Evolutionary conservation across 495 filamentous ascomycete species (phyloP), one percentile per base, ranked within the genome.

Genomic region (Penicillium antarcticum): DNA sequence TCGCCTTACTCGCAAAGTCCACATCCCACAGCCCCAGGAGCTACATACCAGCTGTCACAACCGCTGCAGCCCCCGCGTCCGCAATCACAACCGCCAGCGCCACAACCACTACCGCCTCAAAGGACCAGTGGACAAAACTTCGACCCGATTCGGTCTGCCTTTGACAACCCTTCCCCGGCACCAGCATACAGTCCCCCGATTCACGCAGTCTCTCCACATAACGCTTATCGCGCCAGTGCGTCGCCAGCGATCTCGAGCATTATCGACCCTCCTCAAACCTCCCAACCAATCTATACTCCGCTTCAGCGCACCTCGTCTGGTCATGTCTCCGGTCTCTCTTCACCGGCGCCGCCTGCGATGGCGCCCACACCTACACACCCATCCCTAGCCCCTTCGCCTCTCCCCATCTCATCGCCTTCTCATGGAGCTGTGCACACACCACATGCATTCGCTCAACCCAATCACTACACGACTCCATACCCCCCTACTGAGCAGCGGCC

Each of bases 211-310:
- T 74, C 73, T 5, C 73, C 72, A 6, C 68, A 58, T n/a, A 62
- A 54, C 10, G 50, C 47, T 35, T 87, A 83, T 61, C 82, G 87
- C 43, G 88, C 90, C 14, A 94, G 88, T 63, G 87, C 88, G 16
- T 95, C 91, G 19, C 90, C 91, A 7, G 89, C 91, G 0, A 96
- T 96, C 53, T 84, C 89, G 16, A 94, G 89, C 65, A 78, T 96
- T 32, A 91, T 96, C 35, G 91, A 96, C 53, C 89, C 88, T 7
- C 83, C 87, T 69, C 48, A 68, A 71, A 43, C 66, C 74, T 31
- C 57, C 24, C 69, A 67, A 39, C 48, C 56, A 8, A 32, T 59
- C n/a, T 73, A 68, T 48, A 47, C 58, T 32, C 53, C 58, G 4
- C 63, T 62, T 9, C 52, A 63, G 6, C 71, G 71, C 41, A 59